Percentiles rank a stretch among this genome's conserved stretches.
Conservation (phyloP, 257 asterid species). For the Plantago ovata region DNA sequence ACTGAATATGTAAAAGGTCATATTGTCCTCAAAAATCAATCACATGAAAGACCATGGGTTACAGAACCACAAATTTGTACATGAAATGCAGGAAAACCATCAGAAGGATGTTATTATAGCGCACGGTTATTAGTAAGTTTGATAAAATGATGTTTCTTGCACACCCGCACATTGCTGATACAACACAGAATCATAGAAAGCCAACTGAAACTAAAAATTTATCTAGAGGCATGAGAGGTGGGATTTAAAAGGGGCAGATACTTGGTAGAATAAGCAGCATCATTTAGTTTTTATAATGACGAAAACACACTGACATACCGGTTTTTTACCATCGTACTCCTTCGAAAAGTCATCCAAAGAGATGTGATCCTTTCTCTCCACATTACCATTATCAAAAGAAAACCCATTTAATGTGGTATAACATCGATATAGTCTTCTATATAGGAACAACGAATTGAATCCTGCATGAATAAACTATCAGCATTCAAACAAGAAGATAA, state of each 20-base stretch:
- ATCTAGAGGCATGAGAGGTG: constrained; percentile 10
- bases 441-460: constrained; percentile 74
- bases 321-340: constrained; percentile 70
- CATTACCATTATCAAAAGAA: constrained; percentile 77
- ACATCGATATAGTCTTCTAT: constrained; percentile 85
- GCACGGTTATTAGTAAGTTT: neutral
- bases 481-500: constrained; percentile 23
- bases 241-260: constrained; percentile 2
- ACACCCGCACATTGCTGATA: neutral
- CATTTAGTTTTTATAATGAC: constrained; percentile 10
- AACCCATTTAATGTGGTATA: constrained; percentile 77
- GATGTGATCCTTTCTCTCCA: constrained; percentile 59
- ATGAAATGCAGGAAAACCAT: neutral
- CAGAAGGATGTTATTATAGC: neutral
- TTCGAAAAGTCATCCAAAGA: constrained; percentile 58
- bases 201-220: constrained; percentile 7
- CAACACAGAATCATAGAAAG: constrained; percentile 3
- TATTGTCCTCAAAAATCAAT: constrained; percentile 1
- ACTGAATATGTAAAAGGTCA: too few relatives aligned
- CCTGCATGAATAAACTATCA: constrained; percentile 49
- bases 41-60: neutral
- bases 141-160: neutral
- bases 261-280: constrained; percentile 13
- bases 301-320: constrained; percentile 46
- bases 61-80: neutral